phyloP scores from a whole-genome alignment of 2,329 filamentous ascomycete species.

The Ceratocystis alfenasii region DNA sequence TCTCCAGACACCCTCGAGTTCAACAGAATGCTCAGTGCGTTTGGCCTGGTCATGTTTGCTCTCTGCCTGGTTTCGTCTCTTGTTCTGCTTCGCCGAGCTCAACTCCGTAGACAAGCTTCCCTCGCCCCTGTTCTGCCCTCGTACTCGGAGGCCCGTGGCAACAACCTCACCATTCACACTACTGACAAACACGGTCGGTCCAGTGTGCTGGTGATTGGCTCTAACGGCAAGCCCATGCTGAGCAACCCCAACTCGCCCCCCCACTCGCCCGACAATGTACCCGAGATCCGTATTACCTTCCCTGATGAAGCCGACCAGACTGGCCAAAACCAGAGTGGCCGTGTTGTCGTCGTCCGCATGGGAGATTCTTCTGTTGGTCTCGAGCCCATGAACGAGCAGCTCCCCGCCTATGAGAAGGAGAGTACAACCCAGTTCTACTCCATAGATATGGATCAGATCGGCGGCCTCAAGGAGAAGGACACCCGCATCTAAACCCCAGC shows the following conservation, averaged over 20 bases:
- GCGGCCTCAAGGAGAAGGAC: slow-evolving; percentile 86
- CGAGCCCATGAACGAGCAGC: slow-evolving; percentile 70
- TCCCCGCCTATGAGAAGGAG: slow-evolving; percentile 82
- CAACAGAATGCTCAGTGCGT: slow-evolving; percentile 65
- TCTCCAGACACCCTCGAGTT: slow-evolving; percentile 48
- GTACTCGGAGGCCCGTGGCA: slow-evolving; percentile 36
- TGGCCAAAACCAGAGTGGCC: slow-evolving; percentile 69
- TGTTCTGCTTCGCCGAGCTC: slow-evolving; percentile 58
- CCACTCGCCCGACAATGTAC: slow-evolving; percentile 67
- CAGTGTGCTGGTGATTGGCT: slow-evolving; percentile 65
- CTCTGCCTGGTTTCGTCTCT: slow-evolving; percentile 57
- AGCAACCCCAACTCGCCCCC: slow-evolving; percentile 64
- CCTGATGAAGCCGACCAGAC: slow-evolving; percentile 84
- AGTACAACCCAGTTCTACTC: slow-evolving; percentile 74
- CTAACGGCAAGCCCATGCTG: slow-evolving; percentile 64
- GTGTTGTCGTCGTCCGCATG: slow-evolving; percentile 83
- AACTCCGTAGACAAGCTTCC: slow-evolving; percentile 33
- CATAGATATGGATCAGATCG: slow-evolving; percentile 87
- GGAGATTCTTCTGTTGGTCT: slow-evolving; percentile 79
- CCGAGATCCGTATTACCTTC: slow-evolving; percentile 96
- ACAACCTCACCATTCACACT: slow-evolving; percentile 47
- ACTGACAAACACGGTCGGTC: slow-evolving; percentile 41
- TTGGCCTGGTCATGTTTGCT: slow-evolving; percentile 64
- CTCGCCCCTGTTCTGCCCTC: slow-evolving; percentile 37
- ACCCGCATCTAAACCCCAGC: slow-evolving; percentile 26